Conservation (phyloP, 192 early-diverging fungal genomes). For the Lobulomyces angularis region DNA sequence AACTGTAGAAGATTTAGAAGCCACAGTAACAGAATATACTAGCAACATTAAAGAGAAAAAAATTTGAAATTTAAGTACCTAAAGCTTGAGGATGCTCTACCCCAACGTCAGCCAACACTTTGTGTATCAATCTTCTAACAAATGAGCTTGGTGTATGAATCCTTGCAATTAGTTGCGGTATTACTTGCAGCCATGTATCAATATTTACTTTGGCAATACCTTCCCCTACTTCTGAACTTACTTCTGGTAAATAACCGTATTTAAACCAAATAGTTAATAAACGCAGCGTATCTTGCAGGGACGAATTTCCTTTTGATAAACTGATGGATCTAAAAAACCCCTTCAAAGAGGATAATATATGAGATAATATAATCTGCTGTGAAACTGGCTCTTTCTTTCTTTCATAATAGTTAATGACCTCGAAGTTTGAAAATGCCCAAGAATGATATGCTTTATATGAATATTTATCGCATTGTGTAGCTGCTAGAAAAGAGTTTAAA, state of each 20-base stretch:
- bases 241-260: conserved; percentile 77
- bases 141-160: conserved; percentile 68
- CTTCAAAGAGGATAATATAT: conserved; percentile 18
- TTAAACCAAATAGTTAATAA: conserved; percentile 92
- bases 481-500: conserved; percentile 65
- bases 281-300: conserved; percentile 87
- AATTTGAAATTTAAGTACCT: no score
- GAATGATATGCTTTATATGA: conserved; percentile 98
- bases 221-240: conserved; percentile 65
- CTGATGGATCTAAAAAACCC: conserved; percentile 91
- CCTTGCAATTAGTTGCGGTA: conserved; percentile 91
- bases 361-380: conserved; percentile 31
- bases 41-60: no score
- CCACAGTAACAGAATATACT: conserved; percentile 92
- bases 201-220: conserved; percentile 75
- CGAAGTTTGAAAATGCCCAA: conserved; percentile 87
- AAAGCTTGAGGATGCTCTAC: conserved; percentile 91
- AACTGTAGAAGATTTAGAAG: conserved; percentile 76
- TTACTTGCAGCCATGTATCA: conserved; percentile 93
- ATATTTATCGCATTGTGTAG: conserved; percentile 74
- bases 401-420: conserved; percentile 67
- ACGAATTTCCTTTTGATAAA: conserved; percentile 64
- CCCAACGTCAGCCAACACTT: conserved; percentile 78
- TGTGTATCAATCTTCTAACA: conserved; percentile 74
- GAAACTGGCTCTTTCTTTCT: conserved; percentile 38